These are phyloP conservation scores for Purshia tridentata DNA, from an alignment of 306 rosid genomes.

Conservation along the genomic window DNA sequence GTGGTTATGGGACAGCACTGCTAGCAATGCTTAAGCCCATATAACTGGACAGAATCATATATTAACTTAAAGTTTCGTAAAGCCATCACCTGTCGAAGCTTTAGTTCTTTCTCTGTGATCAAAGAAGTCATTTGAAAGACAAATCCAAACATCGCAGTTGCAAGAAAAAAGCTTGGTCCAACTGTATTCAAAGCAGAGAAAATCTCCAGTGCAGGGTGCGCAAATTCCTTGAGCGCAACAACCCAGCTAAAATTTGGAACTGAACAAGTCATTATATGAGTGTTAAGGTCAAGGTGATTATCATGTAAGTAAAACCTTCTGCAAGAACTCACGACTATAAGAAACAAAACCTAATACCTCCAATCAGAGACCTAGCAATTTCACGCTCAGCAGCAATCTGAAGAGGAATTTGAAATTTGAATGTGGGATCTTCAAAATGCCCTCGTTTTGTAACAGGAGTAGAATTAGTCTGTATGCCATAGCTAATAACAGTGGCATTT, in stretches of 20 bases:
- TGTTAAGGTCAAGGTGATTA: neutral
- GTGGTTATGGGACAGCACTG: neutral
- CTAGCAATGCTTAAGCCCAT: neutral
- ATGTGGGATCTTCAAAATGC: conserved; percentile 53
- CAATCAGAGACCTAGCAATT: conserved; percentile 73
- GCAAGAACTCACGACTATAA: neutral
- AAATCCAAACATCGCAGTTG: conserved; percentile 79
- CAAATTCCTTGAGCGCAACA: conserved; percentile 60
- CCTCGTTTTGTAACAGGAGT: conserved; percentile 50
- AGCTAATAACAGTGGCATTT: conserved; percentile 50
- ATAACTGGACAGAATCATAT: neutral
- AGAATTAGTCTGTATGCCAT: conserved; percentile 78
- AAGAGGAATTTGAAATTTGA: conserved; percentile 65
- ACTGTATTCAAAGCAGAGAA: conserved; percentile 40
- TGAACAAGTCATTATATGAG: conserved; percentile 24
- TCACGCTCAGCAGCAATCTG: conserved; percentile 87
- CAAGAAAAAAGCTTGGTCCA: conserved; percentile 74
- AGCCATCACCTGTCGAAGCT: conserved; percentile 72
- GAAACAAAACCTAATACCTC: conserved; percentile 44
- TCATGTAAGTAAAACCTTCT: neutral
- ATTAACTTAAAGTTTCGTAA: neutral
- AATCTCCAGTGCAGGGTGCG: conserved; percentile 51
- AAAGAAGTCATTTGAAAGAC: conserved; percentile 78
- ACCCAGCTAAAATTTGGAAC: conserved; percentile 66
- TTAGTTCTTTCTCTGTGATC: conserved; percentile 78